These are phyloP conservation scores for Stagonosporopsis tanaceti DNA, from an alignment of 2,329 filamentous ascomycete species.

Conservation along the genomic window DNA sequence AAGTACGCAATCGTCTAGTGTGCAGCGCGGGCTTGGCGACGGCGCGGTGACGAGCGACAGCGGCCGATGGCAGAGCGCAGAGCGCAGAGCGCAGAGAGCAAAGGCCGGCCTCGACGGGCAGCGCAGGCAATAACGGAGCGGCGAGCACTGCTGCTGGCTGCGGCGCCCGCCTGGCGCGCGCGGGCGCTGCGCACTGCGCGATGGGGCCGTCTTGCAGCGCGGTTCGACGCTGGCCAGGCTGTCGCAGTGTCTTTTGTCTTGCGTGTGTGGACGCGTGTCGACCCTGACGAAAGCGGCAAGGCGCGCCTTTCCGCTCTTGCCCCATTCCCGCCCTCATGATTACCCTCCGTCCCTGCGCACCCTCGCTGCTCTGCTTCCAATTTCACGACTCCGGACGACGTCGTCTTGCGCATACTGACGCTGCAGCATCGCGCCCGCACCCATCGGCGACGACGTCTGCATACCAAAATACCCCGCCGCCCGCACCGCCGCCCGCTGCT, in stretches of 20 bases:
- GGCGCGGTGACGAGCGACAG: slow-evolving; percentile 1
- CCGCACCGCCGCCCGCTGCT: slow-evolving; percentile 12
- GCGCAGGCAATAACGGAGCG: neutral
- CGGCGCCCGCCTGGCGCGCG: neutral
- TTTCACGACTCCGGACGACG: slow-evolving; percentile 10
- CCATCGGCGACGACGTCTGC: slow-evolving; percentile 12
- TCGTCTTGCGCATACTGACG: slow-evolving; percentile 21
- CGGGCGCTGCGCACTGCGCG: neutral
- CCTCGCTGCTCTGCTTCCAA: slow-evolving; percentile 15
- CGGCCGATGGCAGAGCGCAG: neutral
- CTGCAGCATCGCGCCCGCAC: slow-evolving; percentile 18
- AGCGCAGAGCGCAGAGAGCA: neutral
- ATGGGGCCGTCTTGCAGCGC: slow-evolving; percentile 6
- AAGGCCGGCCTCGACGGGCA: neutral
- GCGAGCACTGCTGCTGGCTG: too few relatives aligned
- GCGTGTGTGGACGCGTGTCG: slow-evolving; percentile 20
- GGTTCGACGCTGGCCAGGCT: neutral
- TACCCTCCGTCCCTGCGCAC: slow-evolving; percentile 19
- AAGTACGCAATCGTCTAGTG: slow-evolving; percentile 21
- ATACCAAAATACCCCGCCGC: neutral
- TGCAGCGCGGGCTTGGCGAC: slow-evolving; percentile 13
- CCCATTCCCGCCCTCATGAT: slow-evolving; percentile 26
- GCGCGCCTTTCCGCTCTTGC: slow-evolving; percentile 21
- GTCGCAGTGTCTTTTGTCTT: slow-evolving; percentile 4
- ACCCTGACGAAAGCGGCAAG: slow-evolving; percentile 22